phyloP scores from a whole-genome alignment of 345 rosid species.

The Gossypium ekmanianum region DNA sequence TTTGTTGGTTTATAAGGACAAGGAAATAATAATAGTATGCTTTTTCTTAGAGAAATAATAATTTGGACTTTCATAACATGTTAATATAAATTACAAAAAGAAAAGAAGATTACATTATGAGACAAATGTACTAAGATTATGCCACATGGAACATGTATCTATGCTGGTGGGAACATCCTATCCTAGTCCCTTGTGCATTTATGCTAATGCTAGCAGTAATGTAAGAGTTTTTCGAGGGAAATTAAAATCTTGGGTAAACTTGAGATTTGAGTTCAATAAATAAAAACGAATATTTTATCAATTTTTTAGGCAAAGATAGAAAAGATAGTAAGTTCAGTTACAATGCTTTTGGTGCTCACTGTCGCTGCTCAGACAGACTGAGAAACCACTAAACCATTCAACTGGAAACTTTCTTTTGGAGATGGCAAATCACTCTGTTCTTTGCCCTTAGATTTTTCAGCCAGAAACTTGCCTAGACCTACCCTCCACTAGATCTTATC shows the following conservation, averaged over 20 bases:
- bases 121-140: background rate
- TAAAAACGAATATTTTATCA: slow-evolving; percentile 3
- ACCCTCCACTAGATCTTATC: background rate
- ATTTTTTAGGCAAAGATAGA: background rate
- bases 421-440: background rate
- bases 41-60: too few species aligned
- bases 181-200: background rate
- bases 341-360: slow-evolving; percentile 10
- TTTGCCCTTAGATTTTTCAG: slow-evolving; percentile 5
- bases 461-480: slow-evolving; percentile 5
- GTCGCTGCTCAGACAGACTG: background rate
- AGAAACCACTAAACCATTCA: background rate
- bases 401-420: slow-evolving; percentile 6
- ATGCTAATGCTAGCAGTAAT: too few species aligned
- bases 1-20: too few species aligned
- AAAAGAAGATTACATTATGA: background rate
- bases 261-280: slow-evolving; percentile 8
- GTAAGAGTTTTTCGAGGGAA: background rate
- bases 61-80: too few species aligned
- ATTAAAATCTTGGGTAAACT: background rate
- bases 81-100: too few species aligned
- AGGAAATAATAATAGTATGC: too few species aligned
- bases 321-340: background rate
- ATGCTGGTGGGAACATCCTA: background rate
- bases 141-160: background rate